These are phyloP conservation scores for Moesziomyces globuligerus DNA, from an alignment of 1,284 basidiomycete genomes.

Conservation along the genomic window DNA sequence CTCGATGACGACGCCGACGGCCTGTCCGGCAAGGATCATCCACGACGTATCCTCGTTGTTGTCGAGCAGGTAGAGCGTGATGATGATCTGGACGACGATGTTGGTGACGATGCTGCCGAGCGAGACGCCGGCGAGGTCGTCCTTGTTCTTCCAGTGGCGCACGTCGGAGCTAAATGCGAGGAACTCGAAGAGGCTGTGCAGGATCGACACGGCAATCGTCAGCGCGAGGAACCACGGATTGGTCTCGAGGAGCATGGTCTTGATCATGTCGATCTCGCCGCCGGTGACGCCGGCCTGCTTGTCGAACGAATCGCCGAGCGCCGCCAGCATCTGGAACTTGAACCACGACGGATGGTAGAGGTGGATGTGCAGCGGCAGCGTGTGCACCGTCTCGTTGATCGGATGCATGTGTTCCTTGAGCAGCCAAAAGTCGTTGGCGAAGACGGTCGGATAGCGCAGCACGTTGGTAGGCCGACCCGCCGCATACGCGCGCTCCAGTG, in stretches of 20 bases:
- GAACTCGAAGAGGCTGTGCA: conserved; percentile 79
- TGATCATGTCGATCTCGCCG: conserved; percentile 73
- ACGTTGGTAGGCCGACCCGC: conserved; percentile 21
- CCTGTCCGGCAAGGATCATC: conserved; percentile 90
- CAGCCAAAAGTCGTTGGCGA: conserved; percentile 90
- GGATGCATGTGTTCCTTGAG: conserved; percentile 65
- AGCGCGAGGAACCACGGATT: conserved; percentile 87
- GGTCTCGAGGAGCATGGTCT: conserved; percentile 74
- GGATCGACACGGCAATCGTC: conserved; percentile 78
- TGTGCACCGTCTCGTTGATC: conserved; percentile 62
- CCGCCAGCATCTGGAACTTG: conserved; percentile 66
- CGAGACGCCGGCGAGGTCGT: conserved; percentile 73
- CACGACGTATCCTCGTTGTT: conserved; percentile 92
- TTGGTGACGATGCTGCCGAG: conserved; percentile 82
- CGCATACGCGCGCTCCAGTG: conserved; percentile 17
- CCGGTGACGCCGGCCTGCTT: conserved; percentile 76
- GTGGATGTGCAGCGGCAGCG: conserved; percentile 80
- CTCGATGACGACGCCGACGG: conserved; percentile 83
- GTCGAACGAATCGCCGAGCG: conserved; percentile 73
- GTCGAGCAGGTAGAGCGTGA: conserved; percentile 92
- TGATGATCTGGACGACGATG: conserved; percentile 82
- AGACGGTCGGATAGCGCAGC: conserved; percentile 76
- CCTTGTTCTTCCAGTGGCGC: conserved; percentile 90
- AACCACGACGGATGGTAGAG: conserved; percentile 77
- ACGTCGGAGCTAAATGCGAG: conserved; percentile 75